Conservation (phyloP, 2,329 filamentous ascomycete species). For the Hypoxylon sp. region DNA sequence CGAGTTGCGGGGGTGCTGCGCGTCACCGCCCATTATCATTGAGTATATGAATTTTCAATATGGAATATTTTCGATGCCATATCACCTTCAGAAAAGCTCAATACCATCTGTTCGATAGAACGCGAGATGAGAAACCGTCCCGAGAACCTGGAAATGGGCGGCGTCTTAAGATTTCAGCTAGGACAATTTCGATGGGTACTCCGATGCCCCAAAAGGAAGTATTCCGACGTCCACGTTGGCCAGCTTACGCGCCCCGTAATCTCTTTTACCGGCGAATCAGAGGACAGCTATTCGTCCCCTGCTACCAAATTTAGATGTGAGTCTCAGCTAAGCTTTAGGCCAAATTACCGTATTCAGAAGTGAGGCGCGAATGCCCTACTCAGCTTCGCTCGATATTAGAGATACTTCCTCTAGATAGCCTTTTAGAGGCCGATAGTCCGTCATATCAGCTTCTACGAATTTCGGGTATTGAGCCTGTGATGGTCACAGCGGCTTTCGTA, state of each 20-base stretch:
- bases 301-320: slow-evolving; percentile 20
- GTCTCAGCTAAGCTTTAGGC: neutral
- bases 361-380: neutral
- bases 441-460: neutral
- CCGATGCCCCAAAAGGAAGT: slow-evolving; percentile 27
- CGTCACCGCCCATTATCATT: slow-evolving; percentile 25
- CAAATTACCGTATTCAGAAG: neutral
- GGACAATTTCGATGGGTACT: slow-evolving; percentile 10
- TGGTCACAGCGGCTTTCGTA: neutral
- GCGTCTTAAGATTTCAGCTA: slow-evolving; percentile 1
- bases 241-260: slow-evolving; percentile 6
- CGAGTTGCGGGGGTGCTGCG: slow-evolving; percentile 20
- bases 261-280: slow-evolving; percentile 13
- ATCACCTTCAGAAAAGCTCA: neutral
- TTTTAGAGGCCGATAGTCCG: neutral
- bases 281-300: neutral
- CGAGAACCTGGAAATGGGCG: neutral
- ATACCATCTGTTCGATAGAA: slow-evolving; percentile 1
- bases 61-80: neutral
- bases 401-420: neutral
- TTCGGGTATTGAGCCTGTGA: neutral
- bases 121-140: slow-evolving; percentile 10
- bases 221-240: slow-evolving; percentile 25
- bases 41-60: neutral
- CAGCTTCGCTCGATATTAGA: neutral